These are phyloP conservation scores for Suillus americanus DNA, from an alignment of 768 basidiomycete genomes.

Conservation along the genomic window DNA sequence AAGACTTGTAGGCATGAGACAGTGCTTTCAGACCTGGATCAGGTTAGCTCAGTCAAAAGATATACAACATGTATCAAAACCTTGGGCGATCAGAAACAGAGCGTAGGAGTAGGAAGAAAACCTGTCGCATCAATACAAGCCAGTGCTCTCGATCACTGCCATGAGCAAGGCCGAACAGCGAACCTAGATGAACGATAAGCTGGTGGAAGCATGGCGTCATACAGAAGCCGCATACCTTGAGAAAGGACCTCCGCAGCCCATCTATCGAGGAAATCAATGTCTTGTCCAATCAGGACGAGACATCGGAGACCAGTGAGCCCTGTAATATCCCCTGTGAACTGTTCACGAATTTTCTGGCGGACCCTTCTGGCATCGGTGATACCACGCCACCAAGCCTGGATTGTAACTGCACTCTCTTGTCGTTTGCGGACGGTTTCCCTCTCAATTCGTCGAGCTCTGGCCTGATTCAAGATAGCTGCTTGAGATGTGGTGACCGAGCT, in stretches of 20 bases:
- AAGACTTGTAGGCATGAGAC: constrained; percentile 51
- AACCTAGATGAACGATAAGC: constrained; percentile 28
- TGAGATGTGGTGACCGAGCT: constrained; percentile 47
- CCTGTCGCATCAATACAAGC: constrained; percentile 58
- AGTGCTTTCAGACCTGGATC: constrained; percentile 47
- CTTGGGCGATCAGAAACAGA: constrained; percentile 48
- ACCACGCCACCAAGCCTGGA: constrained; percentile 76
- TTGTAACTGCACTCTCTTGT: constrained; percentile 54
- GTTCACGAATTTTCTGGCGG: constrained; percentile 43
- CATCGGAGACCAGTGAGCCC: constrained; percentile 61
- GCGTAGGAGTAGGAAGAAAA: constrained; percentile 47
- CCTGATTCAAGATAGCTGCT: constrained; percentile 58
- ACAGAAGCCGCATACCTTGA: neutral
- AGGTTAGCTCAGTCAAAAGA: neutral
- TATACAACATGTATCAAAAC: constrained; percentile 38
- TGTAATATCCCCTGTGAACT: constrained; percentile 53
- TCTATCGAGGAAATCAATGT: constrained; percentile 28
- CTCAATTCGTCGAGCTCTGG: constrained; percentile 58
- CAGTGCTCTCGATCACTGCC: constrained; percentile 48
- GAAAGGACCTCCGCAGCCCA: constrained; percentile 29
- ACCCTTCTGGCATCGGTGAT: constrained; percentile 39
- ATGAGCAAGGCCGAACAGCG: constrained; percentile 39
- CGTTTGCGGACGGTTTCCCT: constrained; percentile 53
- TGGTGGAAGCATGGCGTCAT: neutral
- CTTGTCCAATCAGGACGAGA: constrained; percentile 58